These are phyloP conservation scores for Salisapilia sapeloensis DNA, from an alignment of 352 stramenopile species.

Conservation along the genomic window DNA sequence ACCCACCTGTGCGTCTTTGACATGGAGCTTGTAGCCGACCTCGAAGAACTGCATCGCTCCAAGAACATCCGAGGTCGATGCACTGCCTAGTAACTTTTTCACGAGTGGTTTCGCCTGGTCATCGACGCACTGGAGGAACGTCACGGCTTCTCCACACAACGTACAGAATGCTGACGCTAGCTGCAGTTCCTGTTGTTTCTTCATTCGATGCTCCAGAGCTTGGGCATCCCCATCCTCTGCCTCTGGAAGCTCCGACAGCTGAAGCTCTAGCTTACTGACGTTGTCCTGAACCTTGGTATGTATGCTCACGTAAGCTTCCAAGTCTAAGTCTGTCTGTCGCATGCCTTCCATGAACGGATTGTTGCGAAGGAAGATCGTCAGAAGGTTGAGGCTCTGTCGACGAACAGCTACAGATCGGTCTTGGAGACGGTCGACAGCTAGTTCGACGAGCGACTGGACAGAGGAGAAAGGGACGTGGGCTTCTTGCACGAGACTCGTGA, in stretches of 20 bases:
- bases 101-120: conserved; percentile 53
- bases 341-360: conserved; percentile 86
- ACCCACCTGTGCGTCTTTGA: conserved; percentile 77
- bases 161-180: too few species aligned
- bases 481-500: conserved; percentile 86
- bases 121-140: conserved; percentile 88
- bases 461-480: too few species aligned
- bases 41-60: conserved; percentile 91
- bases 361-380: conserved; percentile 84
- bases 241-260: too few species aligned
- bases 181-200: conserved; percentile 51
- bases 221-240: conserved; percentile 60
- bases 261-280: too few species aligned
- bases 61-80: conserved; percentile 85
- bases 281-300: too few species aligned
- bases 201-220: too few species aligned
- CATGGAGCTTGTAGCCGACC: conserved; percentile 77
- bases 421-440: conserved; percentile 76
- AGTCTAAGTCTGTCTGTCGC: conserved; percentile 41
- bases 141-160: conserved; percentile 78
- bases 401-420: conserved; percentile 90
- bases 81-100: conserved; percentile 78
- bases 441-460: too few species aligned
- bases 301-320: too few species aligned
- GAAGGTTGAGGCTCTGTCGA: conserved; percentile 70